Evolutionary conservation across 148 eudicot species (phyloP).

Genomic region (Chenopodium berlandieri): DNA sequence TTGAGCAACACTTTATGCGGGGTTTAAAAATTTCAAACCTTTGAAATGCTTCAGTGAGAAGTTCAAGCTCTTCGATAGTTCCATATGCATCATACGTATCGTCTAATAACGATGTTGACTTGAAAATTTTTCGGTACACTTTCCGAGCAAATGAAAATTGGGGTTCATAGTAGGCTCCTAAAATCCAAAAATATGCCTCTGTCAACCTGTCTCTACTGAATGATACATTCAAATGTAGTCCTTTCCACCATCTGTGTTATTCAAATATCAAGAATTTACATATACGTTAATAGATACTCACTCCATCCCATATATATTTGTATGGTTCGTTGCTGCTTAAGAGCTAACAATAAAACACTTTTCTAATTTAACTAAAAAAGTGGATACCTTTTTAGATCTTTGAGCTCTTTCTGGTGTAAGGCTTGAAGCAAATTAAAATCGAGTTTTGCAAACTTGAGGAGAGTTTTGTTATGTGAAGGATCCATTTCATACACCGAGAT

Average conservation of each 20-base stretch:
- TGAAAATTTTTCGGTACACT: constrained; percentile 21
- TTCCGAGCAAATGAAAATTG: constrained; percentile 29
- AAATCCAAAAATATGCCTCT: constrained; percentile 39
- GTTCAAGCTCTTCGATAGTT: constrained; percentile 38
- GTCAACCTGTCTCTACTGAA: constrained; percentile 40
- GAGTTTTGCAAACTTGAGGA: constrained; percentile 43
- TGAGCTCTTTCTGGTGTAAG: constrained; percentile 44
- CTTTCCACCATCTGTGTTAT: constrained; percentile 47
- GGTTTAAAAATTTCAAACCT: constrained; percentile 23
- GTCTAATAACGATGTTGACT: constrained; percentile 26
- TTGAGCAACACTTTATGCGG: too few relatives aligned
- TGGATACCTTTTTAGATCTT: constrained; percentile 33
- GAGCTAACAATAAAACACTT: too few relatives aligned
- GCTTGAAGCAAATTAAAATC: constrained; percentile 55
- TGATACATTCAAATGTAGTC: constrained; percentile 26
- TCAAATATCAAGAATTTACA: not conserved
- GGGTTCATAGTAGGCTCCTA: constrained; percentile 34
- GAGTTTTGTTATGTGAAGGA: constrained; percentile 16
- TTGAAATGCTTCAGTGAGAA: constrained; percentile 35
- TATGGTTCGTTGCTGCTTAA: too few relatives aligned
- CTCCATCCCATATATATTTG: too few relatives aligned
- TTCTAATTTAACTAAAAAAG: too few relatives aligned
- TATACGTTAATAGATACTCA: too few relatives aligned
- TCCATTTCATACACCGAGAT: constrained; percentile 41
- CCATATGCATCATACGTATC: constrained; percentile 52